Evolutionary conservation across 176 grass and related monocot species (phyloP).

Genomic region (Triticum turgidum): DNA sequence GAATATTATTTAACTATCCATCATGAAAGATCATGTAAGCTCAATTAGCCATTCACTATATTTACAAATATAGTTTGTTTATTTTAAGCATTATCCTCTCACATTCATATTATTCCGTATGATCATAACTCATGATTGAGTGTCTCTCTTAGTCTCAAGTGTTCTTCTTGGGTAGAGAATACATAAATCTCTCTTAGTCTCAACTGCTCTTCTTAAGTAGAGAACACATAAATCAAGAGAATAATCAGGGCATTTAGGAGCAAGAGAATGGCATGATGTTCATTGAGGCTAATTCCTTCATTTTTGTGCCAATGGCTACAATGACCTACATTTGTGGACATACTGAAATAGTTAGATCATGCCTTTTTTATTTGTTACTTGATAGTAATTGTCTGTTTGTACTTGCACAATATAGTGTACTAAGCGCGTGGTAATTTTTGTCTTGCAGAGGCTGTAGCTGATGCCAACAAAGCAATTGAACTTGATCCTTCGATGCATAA

Average conservation of each 20-base stretch:
- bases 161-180: neutral
- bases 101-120: neutral
- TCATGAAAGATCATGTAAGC: neutral
- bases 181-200: neutral
- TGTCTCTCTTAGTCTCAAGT: neutral
- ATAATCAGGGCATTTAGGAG: neutral
- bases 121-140: neutral
- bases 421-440: constrained; percentile 17
- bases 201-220: neutral
- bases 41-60: neutral
- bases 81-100: neutral
- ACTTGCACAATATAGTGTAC: neutral
- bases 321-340: neutral
- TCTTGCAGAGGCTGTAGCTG: constrained; percentile 74
- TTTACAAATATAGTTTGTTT: neutral
- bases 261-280: neutral
- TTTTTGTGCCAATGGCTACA: neutral
- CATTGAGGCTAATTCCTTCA: neutral
- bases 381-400: neutral
- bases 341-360: neutral
- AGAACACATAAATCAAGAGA: neutral
- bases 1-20: neutral
- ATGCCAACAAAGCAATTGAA: constrained; percentile 86
- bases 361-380: neutral
- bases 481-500: constrained; percentile 69